Evolutionary conservation across 2,329 filamentous ascomycete genomes (phyloP).

Genomic region (Elsinoe perseae): DNA sequence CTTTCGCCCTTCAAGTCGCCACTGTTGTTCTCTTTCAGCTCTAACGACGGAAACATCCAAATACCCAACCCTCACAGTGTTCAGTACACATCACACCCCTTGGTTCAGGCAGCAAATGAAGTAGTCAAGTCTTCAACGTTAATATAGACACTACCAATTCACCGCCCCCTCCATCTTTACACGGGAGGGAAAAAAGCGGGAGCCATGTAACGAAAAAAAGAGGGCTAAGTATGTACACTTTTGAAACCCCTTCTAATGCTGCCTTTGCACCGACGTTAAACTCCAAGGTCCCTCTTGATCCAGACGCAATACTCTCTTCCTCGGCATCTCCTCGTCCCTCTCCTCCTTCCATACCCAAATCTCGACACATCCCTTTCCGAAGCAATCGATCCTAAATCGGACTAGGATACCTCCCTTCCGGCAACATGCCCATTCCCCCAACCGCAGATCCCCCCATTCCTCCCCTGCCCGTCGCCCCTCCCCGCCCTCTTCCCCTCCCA

Average conservation of each 20-base stretch:
- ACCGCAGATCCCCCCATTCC: constrained; percentile 19
- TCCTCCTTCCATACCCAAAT: not conserved
- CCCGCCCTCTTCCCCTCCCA: constrained; percentile 25
- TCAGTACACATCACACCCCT: too few species aligned
- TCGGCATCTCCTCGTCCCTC: not conserved
- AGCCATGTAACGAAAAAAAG: not conserved
- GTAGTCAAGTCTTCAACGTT: too few species aligned
- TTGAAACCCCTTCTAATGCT: not conserved
- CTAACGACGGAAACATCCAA: too few species aligned
- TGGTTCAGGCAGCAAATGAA: too few species aligned
- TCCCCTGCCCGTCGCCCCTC: constrained; percentile 26
- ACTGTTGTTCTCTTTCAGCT: too few species aligned
- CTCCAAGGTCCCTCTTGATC: too few species aligned
- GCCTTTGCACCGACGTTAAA: too few species aligned
- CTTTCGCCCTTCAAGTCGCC: too few species aligned
- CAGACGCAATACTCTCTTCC: not conserved
- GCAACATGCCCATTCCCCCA: constrained; percentile 16
- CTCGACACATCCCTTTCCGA: too few species aligned
- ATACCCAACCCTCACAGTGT: too few species aligned
- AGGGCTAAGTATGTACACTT: constrained; percentile 12
- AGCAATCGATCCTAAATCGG: too few species aligned
- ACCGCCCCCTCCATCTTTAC: not conserved
- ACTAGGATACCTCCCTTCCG: constrained; percentile 16
- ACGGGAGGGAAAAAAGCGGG: not conserved
- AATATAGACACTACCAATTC: constrained; percentile 5